A percentile compares a stretch with the other conserved stretches of the same genome.
phyloP scores from a whole-genome alignment of 805 yeast species.

The Ogataea paraovalis region DNA sequence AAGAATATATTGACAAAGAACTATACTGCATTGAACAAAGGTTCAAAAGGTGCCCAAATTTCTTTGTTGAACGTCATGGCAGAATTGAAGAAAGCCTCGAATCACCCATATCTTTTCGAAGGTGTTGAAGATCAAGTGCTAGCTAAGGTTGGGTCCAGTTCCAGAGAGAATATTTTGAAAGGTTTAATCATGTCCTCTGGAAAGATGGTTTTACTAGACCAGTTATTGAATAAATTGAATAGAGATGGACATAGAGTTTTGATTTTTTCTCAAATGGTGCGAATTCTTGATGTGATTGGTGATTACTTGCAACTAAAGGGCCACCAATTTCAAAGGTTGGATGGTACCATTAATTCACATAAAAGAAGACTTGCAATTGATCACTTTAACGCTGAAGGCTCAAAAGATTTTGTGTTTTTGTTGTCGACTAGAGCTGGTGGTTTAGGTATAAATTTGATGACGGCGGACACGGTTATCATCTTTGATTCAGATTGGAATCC shows the following conservation, averaged over 20 bases:
- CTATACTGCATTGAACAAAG: slow-evolving; percentile 86
- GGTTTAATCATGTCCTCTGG: slow-evolving; percentile 98
- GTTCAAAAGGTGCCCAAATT: slow-evolving; percentile 73
- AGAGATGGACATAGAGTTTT: slow-evolving; percentile 96
- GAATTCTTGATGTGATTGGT: slow-evolving; percentile 91
- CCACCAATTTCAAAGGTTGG: slow-evolving; percentile 83
- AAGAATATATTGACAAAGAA: slow-evolving; percentile 90
- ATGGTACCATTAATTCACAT: slow-evolving; percentile 94
- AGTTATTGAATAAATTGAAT: slow-evolving; percentile 73
- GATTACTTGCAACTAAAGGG: slow-evolving; percentile 90
- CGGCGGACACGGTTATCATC: slow-evolving; percentile 97
- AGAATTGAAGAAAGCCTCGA: slow-evolving; percentile 93
- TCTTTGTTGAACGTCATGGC: slow-evolving; percentile 89
- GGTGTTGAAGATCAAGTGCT: slow-evolving; percentile 84
- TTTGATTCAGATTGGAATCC: slow-evolving; percentile 99
- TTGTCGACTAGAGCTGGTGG: slow-evolving; percentile 98
- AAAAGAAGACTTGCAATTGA: slow-evolving; percentile 93
- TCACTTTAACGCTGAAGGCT: slow-evolving; percentile 91
- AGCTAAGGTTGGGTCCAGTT: slow-evolving; percentile 51
- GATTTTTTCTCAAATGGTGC: slow-evolving; percentile 95
- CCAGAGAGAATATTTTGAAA: slow-evolving; percentile 76
- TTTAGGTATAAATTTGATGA: slow-evolving; percentile 95
- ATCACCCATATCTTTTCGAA: slow-evolving; percentile 94
- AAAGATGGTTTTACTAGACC: slow-evolving; percentile 94
- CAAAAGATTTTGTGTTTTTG: slow-evolving; percentile 86